These are phyloP conservation scores for Phytophthora fragariaefolia DNA, from an alignment of 352 stramenopile species.

Conservation along the genomic window DNA sequence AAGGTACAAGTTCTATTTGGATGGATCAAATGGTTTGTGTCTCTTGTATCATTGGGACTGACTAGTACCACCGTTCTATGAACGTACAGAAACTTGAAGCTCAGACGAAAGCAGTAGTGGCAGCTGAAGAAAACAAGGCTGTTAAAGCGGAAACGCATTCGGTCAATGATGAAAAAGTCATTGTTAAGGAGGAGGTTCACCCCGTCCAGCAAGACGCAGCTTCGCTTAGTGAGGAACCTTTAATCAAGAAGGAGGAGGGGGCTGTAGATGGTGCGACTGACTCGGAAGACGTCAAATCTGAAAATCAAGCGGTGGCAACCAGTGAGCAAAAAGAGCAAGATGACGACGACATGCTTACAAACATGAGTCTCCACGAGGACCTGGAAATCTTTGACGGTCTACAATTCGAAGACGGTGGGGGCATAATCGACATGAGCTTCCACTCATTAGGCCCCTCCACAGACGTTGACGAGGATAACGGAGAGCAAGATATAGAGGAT, in stretches of 20 bases:
- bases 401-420: slow-evolving; percentile 85
- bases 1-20: slow-evolving; percentile 39
- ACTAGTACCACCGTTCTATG: too few relatives aligned
- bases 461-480: slow-evolving; percentile 36
- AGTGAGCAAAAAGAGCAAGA: slow-evolving; percentile 32
- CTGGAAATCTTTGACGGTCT: slow-evolving; percentile 87
- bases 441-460: slow-evolving; percentile 31
- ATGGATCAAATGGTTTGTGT: background rate
- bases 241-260: slow-evolving; percentile 33
- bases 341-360: slow-evolving; percentile 74
- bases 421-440: slow-evolving; percentile 80
- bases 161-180: slow-evolving; percentile 19
- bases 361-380: slow-evolving; percentile 78
- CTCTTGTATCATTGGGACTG: too few relatives aligned
- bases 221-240: slow-evolving; percentile 15
- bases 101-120: slow-evolving; percentile 9
- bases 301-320: slow-evolving; percentile 20
- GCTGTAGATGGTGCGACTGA: slow-evolving; percentile 33
- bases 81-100: slow-evolving; percentile 29
- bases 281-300: slow-evolving; percentile 47
- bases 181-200: slow-evolving; percentile 18
- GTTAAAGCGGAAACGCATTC: slow-evolving; percentile 10
- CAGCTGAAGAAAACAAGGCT: slow-evolving; percentile 8
- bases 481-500: slow-evolving; percentile 40
- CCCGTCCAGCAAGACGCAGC: background rate